Conservation (phyloP, 2,329 filamentous ascomycete genomes). For the Parascedosporium putredinis region DNA sequence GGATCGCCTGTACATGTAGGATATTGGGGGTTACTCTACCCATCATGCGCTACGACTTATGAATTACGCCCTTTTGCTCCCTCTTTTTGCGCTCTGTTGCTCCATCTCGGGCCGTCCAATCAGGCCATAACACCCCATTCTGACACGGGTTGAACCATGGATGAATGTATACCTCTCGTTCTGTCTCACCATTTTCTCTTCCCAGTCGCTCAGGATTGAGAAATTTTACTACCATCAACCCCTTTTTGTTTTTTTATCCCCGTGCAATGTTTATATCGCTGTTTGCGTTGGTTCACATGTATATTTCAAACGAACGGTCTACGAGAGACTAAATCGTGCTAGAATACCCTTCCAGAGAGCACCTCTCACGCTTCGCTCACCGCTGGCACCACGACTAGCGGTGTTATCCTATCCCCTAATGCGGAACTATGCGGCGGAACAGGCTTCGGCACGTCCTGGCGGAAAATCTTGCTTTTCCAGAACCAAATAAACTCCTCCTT, state of each 20-base stretch:
- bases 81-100: neutral
- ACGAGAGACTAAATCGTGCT: neutral
- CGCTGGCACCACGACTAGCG: neutral
- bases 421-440: neutral
- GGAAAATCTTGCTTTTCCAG: neutral
- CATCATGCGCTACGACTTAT: neutral
- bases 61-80: neutral
- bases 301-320: neutral
- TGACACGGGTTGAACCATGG: neutral
- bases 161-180: neutral
- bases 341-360: no score
- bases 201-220: no score
- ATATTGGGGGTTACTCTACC: neutral
- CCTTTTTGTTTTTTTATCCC: neutral
- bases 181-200: neutral
- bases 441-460: conserved; percentile 5
- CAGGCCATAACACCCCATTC: neutral
- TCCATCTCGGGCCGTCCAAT: neutral
- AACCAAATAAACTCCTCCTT: conserved; percentile 5
- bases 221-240: neutral
- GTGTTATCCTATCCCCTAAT: neutral
- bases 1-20: neutral
- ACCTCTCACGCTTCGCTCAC: no score
- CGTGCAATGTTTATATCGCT: no score
- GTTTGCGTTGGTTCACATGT: neutral